Conservation (phyloP, 257 asterid species). For the Thymus mandschuricus region DNA sequence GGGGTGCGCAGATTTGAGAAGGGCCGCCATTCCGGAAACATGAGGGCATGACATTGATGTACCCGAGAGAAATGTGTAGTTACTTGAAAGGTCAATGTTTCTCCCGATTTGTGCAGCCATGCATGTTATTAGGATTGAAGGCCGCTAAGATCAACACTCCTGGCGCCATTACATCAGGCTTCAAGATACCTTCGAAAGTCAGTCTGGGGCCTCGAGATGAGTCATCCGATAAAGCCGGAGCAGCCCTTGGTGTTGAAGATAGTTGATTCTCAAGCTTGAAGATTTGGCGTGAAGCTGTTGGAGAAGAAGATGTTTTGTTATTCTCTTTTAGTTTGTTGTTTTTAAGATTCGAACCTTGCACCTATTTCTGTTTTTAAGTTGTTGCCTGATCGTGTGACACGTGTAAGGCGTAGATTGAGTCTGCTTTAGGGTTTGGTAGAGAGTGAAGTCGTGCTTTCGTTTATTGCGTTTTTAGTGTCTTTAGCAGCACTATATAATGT, state of each 20-base stretch:
- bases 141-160: conserved; percentile 49
- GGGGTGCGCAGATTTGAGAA: conserved; percentile 43
- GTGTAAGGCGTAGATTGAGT: no score
- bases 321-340: no score
- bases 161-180: conserved; percentile 51
- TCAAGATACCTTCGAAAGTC: conserved; percentile 35
- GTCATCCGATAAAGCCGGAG: conserved; percentile 29
- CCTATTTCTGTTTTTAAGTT: no score
- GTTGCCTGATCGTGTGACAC: no score
- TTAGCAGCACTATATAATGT: no score
- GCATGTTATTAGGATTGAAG: conserved; percentile 1
- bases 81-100: conserved; percentile 20
- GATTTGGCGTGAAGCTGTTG: no score
- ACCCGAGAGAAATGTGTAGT: conserved; percentile 42
- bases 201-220: conserved; percentile 42
- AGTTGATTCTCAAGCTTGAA: no score
- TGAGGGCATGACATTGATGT: conserved; percentile 60
- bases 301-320: no score
- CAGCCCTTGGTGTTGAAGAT: conserved; percentile 41
- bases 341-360: no score
- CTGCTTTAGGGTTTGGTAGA: no score
- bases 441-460: no score
- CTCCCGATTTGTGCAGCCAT: conserved; percentile 18
- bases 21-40: conserved; percentile 43
- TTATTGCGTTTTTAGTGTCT: no score